A percentile compares a stretch with the other conserved stretches of the same genome.
Evolutionary conservation across 2,329 filamentous ascomycete species (phyloP).

Genomic region (Cucurbitaria berberidis): DNA sequence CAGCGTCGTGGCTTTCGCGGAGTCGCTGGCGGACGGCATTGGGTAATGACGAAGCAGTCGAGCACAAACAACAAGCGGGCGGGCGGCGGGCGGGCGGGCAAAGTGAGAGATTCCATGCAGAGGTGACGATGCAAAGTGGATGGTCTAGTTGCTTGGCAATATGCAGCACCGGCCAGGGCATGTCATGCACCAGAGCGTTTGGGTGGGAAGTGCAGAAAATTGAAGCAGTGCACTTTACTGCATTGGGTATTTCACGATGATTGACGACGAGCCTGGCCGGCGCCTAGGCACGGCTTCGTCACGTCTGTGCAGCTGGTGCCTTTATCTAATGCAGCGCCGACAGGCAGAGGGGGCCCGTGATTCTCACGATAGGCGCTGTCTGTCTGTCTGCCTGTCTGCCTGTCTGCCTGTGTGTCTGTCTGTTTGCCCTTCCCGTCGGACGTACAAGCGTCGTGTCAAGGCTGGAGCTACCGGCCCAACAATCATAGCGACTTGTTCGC

Average conservation of each 20-base stretch:
- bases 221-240: slow-evolving; percentile 35
- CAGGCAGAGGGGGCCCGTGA: slow-evolving; percentile 18
- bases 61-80: slow-evolving; percentile 12
- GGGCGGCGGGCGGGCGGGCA: slow-evolving; percentile 28
- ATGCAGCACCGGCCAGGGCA: slow-evolving; percentile 22
- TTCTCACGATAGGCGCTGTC: slow-evolving; percentile 16
- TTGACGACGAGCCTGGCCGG: slow-evolving; percentile 25
- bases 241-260: slow-evolving; percentile 45
- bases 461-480: slow-evolving; percentile 2
- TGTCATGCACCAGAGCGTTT: slow-evolving; percentile 30
- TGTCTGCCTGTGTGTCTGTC: too few species aligned
- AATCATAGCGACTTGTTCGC: not conserved
- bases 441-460: too few species aligned
- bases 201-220: slow-evolving; percentile 30
- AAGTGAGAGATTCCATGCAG: slow-evolving; percentile 21
- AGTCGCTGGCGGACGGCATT: slow-evolving; percentile 39
- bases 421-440: too few species aligned
- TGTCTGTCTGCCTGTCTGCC: too few species aligned
- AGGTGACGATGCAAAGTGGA: slow-evolving; percentile 29
- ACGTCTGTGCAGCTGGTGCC: slow-evolving; percentile 20
- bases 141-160: slow-evolving; percentile 24
- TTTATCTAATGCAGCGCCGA: slow-evolving; percentile 16
- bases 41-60: slow-evolving; percentile 30
- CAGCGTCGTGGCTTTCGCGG: slow-evolving; percentile 39
- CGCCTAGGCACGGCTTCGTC: slow-evolving; percentile 31